Conservation (phyloP, 2,329 filamentous ascomycete genomes). For the Fusarium fracticaudum region DNA sequence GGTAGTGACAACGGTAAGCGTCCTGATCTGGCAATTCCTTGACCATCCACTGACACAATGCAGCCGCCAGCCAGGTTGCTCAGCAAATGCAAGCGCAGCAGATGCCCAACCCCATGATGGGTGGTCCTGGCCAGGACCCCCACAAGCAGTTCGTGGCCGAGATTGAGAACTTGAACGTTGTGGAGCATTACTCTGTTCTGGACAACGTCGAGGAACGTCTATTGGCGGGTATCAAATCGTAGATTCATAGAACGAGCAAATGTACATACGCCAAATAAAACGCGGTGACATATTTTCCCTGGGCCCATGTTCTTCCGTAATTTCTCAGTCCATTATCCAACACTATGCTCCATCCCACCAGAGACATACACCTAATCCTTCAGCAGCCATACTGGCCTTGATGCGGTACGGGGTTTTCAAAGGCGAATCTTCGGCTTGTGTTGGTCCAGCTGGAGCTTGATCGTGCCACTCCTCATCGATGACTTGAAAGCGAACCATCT, state of each 20-base stretch:
- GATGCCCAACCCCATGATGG: constrained; percentile 71
- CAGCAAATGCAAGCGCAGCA: constrained; percentile 84
- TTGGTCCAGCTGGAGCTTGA: constrained; percentile 76
- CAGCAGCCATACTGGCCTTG: constrained; percentile 70
- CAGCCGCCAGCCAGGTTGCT: constrained; percentile 90
- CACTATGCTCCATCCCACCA: constrained; percentile 66
- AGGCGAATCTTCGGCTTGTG: constrained; percentile 67
- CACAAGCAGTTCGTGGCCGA: constrained; percentile 95
- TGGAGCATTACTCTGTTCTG: constrained; percentile 92
- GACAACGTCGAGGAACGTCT: constrained; percentile 89
- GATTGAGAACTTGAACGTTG: constrained; percentile 93
- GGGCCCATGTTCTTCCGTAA: not conserved
- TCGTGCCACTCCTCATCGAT: constrained; percentile 92
- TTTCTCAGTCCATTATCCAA: constrained; percentile 22
- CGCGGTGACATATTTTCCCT: constrained; percentile 33
- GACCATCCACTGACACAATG: constrained; percentile 19
- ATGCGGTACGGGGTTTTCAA: constrained; percentile 78
- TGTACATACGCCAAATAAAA: constrained; percentile 40
- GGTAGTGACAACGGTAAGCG: constrained; percentile 92
- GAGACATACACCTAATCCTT: constrained; percentile 69
- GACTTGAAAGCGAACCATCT: constrained; percentile 87
- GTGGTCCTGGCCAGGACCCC: constrained; percentile 91
- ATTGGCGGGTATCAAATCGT: constrained; percentile 62
- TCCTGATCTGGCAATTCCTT: not conserved
- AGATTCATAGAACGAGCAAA: constrained; percentile 46